Conservation (phyloP, 2,329 filamentous ascomycete species). For the Penicillium sp. region DNA sequence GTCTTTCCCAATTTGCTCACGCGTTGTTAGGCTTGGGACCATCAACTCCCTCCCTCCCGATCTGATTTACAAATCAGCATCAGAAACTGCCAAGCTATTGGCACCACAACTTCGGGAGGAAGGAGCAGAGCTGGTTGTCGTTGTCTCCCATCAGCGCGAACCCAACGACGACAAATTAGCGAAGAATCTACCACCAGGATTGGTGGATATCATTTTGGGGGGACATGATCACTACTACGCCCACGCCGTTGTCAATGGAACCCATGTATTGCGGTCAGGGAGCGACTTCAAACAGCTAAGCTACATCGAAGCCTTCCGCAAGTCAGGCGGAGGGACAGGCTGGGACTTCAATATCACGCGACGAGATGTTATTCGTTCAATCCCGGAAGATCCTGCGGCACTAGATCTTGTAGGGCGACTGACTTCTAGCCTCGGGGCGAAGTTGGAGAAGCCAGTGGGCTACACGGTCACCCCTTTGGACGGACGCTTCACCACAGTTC, state of each 20-base stretch:
- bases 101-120: slow-evolving; percentile 73
- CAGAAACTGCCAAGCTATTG: slow-evolving; percentile 73
- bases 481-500: slow-evolving; percentile 81
- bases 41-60: slow-evolving; percentile 85
- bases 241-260: slow-evolving; percentile 76
- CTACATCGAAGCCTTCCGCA: slow-evolving; percentile 77
- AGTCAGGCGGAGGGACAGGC: slow-evolving; percentile 49
- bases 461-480: slow-evolving; percentile 84
- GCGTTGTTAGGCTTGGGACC: slow-evolving; percentile 66
- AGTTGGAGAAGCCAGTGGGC: slow-evolving; percentile 80
- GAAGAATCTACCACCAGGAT: slow-evolving; percentile 67
- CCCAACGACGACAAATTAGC: slow-evolving; percentile 89
- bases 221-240: slow-evolving; percentile 90
- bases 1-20: slow-evolving; percentile 14
- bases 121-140: slow-evolving; percentile 82
- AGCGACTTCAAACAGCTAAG: slow-evolving; percentile 92
- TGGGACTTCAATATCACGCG: slow-evolving; percentile 83
- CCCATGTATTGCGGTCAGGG: slow-evolving; percentile 83
- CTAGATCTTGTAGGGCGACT: slow-evolving; percentile 68
- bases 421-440: slow-evolving; percentile 73
- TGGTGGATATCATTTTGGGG: slow-evolving; percentile 84
- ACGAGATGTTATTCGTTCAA: slow-evolving; percentile 71
- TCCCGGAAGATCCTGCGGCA: slow-evolving; percentile 67
- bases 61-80: slow-evolving; percentile 80
- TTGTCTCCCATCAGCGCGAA: slow-evolving; percentile 82